phyloP scores from a whole-genome alignment of 2,329 filamentous ascomycete species.

The Blumeria graminis region DNA sequence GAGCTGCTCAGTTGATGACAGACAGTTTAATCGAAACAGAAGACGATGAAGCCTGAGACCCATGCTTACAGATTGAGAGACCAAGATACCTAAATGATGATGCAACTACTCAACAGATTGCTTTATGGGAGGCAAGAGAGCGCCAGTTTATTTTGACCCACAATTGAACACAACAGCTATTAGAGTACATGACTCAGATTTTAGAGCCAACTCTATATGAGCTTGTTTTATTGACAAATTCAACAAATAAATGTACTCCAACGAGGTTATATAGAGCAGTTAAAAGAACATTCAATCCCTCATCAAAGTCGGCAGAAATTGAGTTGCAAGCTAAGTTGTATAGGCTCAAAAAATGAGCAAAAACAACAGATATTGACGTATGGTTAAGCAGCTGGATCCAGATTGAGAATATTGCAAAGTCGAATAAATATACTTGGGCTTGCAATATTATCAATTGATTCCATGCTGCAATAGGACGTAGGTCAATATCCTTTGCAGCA shows the following conservation, averaged over 20 bases:
- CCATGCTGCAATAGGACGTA: neutral
- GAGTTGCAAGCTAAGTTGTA: neutral
- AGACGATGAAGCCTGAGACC: neutral
- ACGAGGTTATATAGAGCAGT: neutral
- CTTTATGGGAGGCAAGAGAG: neutral
- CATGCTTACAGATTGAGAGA: neutral
- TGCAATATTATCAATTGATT: neutral
- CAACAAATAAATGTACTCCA: neutral
- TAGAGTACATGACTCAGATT: neutral
- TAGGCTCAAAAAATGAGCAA: neutral
- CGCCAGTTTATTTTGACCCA: neutral
- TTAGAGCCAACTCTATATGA: neutral
- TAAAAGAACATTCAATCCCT: neutral
- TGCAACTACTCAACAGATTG: neutral
- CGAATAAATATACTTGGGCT: neutral
- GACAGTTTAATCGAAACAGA: neutral
- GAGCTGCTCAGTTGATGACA: neutral
- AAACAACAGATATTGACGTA: neutral
- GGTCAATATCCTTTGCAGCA: neutral
- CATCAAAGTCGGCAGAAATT: neutral
- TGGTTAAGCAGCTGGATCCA: neutral
- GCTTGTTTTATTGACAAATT: neutral
- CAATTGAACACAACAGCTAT: neutral
- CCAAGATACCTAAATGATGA: neutral
- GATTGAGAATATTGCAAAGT: neutral